phyloP scores from a whole-genome alignment of 2,329 filamentous ascomycete species.

The Pseudohalonectria lignicola region DNA sequence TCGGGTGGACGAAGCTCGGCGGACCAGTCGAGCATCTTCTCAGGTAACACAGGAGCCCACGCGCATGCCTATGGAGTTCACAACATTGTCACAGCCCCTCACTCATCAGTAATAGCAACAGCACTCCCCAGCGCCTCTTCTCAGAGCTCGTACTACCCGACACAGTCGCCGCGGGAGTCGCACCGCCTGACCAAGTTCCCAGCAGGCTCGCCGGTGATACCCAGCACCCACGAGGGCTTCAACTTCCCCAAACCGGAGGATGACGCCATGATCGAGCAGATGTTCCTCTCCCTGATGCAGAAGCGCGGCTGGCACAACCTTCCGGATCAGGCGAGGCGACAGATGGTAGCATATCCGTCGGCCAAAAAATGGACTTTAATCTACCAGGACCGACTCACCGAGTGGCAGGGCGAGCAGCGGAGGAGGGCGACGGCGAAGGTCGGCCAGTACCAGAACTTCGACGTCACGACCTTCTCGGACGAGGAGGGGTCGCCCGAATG shows the following conservation, averaged over 20 bases:
- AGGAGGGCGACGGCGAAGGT: slow-evolving; percentile 64
- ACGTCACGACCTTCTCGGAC: slow-evolving; percentile 69
- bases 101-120: slow-evolving; percentile 35
- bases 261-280: slow-evolving; percentile 75
- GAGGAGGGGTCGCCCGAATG: slow-evolving; percentile 96
- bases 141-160: slow-evolving; percentile 41
- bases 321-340: slow-evolving; percentile 83
- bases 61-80: no score
- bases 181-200: slow-evolving; percentile 46
- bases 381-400: slow-evolving; percentile 85
- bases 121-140: slow-evolving; percentile 45
- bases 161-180: slow-evolving; percentile 40
- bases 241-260: slow-evolving; percentile 65
- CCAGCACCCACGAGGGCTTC: slow-evolving; percentile 34
- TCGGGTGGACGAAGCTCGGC: slow-evolving; percentile 45
- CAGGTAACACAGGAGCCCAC: slow-evolving; percentile 39
- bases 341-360: slow-evolving; percentile 92
- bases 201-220: slow-evolving; percentile 16
- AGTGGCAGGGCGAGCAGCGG: slow-evolving; percentile 92
- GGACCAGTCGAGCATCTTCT: slow-evolving; percentile 44
- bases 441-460: slow-evolving; percentile 56
- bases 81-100: no score
- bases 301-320: slow-evolving; percentile 96
- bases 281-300: slow-evolving; percentile 91
- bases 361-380: slow-evolving; percentile 97